Evolutionary conservation across 805 yeast genomes (phyloP), one percentile per base, ranked within the genome.

Genomic region (Barnettozyma sp.): DNA sequence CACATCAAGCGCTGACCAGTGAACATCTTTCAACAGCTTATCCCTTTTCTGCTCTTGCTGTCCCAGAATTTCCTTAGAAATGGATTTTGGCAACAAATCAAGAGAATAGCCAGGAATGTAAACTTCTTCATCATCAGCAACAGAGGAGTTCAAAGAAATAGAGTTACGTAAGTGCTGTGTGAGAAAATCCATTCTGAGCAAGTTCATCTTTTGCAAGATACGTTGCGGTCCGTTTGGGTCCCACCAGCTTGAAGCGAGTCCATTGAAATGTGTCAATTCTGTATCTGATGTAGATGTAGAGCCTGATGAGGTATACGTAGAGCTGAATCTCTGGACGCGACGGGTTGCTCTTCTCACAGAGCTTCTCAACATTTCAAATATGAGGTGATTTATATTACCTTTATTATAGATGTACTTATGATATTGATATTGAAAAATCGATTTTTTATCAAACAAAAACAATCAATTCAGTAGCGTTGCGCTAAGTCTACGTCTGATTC

Each of bases 221-320:
- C 98, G 65, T 55, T 92, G 97, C 2, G 97, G 82, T 1, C 98
- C 98, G 44, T 78, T 62, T 11, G 83, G 77, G 49, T 92, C 95
- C 98, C 99, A 92, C 99, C 99, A 92, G n/a, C 85, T 60, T n/a
- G 81, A 67, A 1, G 99, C 98, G 30, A 92, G 66, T 22, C 79
- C 74, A 48, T 83, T 77, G 60, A 92, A 92, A 58, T 92, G 97
- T 8, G 70, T 60, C 56, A 79, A 66, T 54, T 90, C 97, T 6
- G 77, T 75, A 7, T 61, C 62, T 0, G 77, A 69, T 5, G 76
- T 68, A 5, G 71, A 41, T 1, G 70, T 55, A 19, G 35, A 35
- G 10, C 36, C 39, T 4, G 22, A 7, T 4, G 27, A 25, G 27
- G n/a, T n/a, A n/a, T 14, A 12, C 9, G 30, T 14, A 12, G 29